Base-by-base conservation (phyloP, 768 basidiomycete genomes). In the Boletus sensibilis region DNA sequence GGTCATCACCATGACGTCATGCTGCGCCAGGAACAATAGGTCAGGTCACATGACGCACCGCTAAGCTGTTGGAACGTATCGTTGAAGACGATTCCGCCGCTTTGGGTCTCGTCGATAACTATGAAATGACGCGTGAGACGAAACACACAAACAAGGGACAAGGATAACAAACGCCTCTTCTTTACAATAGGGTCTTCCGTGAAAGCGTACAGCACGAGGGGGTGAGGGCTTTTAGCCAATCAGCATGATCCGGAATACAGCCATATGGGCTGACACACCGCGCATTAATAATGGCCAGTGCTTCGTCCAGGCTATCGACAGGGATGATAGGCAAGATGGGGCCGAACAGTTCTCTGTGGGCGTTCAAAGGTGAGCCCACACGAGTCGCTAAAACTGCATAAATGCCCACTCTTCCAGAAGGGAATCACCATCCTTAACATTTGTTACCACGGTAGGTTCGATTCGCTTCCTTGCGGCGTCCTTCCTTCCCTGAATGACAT, bases 291-390 rank as follows among this genome's bases (percentile, higher is more conserved):
- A 82, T 82, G 1, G 76, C 74, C 37, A 88, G 73, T 0, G 83
- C 87, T 20, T 82, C 80, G 3, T 82, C 76, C 8, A 87, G 51
- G 50, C 68, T 73, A 33, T 84, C 79, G 1, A 90, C 78, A 0
- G 82, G 73, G 13, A 90, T 62, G 43, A 92, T 75, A 1, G 88
- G 83, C 8, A 91, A 63, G 23, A 91, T 67, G 0, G 90, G 89
- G 0, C 87, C 90, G 60, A 92, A 92, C 3, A 90, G 67, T 66
- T 91, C 90, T 57, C 88, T 89, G 59, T 20, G 6, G 10, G 53
- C 6, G 25, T 33, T 12, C 4, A n/a, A 31, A 21, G 2, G 33
- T 47, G 25, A 57, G 43, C 21, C 5, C 27, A 12, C 2, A 4
- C 9, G 13, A 18, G n/a, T 33, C 14, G 20, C 38, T 3, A 67